phyloP scores from a whole-genome alignment of 345 rosid species.

The Eucalyptus curtisii region DNA sequence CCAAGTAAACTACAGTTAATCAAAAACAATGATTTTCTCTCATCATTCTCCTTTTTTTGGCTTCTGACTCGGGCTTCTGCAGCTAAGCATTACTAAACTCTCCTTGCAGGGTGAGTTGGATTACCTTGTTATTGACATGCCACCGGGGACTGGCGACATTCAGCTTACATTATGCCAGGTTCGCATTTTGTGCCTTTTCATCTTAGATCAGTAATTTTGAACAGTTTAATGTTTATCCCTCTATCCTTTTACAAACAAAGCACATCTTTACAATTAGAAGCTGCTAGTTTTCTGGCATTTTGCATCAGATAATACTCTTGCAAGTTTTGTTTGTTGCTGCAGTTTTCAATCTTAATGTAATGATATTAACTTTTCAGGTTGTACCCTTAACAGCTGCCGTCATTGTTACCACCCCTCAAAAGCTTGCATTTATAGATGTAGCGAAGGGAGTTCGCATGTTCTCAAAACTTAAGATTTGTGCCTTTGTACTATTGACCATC shows the following conservation, averaged over 20 bases:
- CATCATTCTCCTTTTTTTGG: not conserved
- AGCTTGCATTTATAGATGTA: constrained; percentile 87
- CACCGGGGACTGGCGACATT: constrained; percentile 97
- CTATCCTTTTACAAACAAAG: not conserved
- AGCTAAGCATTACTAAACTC: not conserved
- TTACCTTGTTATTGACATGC: constrained; percentile 96
- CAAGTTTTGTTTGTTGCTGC: not conserved
- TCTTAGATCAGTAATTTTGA: not conserved
- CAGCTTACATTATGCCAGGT: constrained; percentile 97
- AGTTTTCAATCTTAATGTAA: not conserved
- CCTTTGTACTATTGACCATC: not conserved
- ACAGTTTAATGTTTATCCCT: not conserved
- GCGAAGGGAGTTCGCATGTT: constrained; percentile 97
- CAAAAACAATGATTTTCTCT: not conserved
- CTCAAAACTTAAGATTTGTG: constrained; percentile 76
- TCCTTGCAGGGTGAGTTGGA: constrained; percentile 79
- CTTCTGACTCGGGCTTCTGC: not conserved
- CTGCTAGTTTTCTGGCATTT: not conserved
- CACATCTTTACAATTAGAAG: not conserved
- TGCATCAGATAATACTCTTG: not conserved
- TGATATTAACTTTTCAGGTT: constrained; percentile 36
- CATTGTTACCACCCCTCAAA: constrained; percentile 94
- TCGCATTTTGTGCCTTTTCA: not conserved
- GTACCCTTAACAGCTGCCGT: constrained; percentile 92
- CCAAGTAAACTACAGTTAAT: not conserved